Evolutionary conservation across 805 yeast species (phyloP).

Genomic region (Sugiyamaella valdiviana): DNA sequence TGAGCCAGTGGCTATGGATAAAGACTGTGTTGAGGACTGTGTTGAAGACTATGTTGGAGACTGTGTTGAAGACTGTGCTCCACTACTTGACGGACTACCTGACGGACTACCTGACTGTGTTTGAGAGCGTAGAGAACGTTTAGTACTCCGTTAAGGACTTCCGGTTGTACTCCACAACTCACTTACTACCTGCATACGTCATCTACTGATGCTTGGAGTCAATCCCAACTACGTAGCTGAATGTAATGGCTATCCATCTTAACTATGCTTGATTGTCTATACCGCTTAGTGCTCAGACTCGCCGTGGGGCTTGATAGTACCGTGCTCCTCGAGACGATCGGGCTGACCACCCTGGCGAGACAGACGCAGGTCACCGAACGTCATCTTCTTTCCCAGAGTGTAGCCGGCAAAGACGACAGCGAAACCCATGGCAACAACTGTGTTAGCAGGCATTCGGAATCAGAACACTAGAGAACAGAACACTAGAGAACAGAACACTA

Average conservation of each 20-base stretch:
- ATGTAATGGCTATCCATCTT: background rate
- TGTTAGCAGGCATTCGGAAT: background rate
- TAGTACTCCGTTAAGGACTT: too few species aligned
- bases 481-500: slow-evolving; percentile 3
- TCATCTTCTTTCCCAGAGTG: slow-evolving; percentile 20
- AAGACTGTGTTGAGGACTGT: too few species aligned
- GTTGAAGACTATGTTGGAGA: too few species aligned
- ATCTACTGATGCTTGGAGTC: too few species aligned
- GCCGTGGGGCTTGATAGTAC: background rate
- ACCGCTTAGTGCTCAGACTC: slow-evolving; percentile 1
- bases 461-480: background rate
- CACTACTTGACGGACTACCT: too few species aligned
- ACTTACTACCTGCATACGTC: too few species aligned
- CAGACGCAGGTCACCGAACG: slow-evolving; percentile 22
- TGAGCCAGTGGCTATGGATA: too few species aligned
- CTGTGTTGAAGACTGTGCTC: too few species aligned
- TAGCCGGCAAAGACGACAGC: slow-evolving; percentile 22
- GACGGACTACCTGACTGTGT: too few species aligned
- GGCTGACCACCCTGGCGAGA: slow-evolving; percentile 22
- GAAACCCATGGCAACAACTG: slow-evolving; percentile 26
- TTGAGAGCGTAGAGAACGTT: too few species aligned
- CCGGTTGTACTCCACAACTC: too few species aligned
- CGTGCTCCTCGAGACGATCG: slow-evolving; percentile 10
- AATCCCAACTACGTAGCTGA: too few species aligned
- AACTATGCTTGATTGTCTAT: background rate